Percentiles rank a stretch among this genome's conserved stretches.
phyloP scores from a whole-genome alignment of 176 grass and related monocot species.

The Oryza glaberrima region DNA sequence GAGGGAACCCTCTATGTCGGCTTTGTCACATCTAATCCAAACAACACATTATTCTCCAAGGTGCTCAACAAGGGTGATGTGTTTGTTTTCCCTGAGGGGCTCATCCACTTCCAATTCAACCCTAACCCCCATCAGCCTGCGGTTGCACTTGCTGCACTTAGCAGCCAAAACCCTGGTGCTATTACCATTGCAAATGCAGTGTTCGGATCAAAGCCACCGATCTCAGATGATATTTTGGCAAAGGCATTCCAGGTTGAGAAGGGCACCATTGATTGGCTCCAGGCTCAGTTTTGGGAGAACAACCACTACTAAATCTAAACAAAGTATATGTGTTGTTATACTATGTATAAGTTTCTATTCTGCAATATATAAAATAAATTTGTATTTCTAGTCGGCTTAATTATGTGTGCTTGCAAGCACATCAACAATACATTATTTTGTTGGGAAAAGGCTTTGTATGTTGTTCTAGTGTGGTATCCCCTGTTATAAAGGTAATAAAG shows the following conservation, averaged over 20 bases:
- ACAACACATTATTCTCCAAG: constrained; percentile 35
- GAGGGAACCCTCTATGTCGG: constrained; percentile 38
- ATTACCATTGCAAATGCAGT: constrained; percentile 30
- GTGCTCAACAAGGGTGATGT: constrained; percentile 42
- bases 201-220: constrained; percentile 38
- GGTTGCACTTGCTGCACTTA: constrained; percentile 25
- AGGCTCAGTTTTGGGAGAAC: constrained; percentile 27
- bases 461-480: not conserved
- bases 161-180: constrained; percentile 2
- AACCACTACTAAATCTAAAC: not conserved
- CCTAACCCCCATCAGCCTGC: not conserved
- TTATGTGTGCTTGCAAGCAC: no score
- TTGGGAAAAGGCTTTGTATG: no score
- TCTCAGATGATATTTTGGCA: constrained; percentile 24
- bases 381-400: no score
- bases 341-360: no score
- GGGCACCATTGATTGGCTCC: constrained; percentile 37
- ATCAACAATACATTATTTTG: no score
- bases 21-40: constrained; percentile 27
- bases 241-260: constrained; percentile 41
- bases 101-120: constrained; percentile 40
- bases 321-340: no score
- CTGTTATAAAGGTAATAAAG: not conserved
- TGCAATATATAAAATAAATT: no score
- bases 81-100: not conserved